These are phyloP conservation scores for Phaseolus coccineus DNA, from an alignment of 331 rosid species.

Conservation along the genomic window DNA sequence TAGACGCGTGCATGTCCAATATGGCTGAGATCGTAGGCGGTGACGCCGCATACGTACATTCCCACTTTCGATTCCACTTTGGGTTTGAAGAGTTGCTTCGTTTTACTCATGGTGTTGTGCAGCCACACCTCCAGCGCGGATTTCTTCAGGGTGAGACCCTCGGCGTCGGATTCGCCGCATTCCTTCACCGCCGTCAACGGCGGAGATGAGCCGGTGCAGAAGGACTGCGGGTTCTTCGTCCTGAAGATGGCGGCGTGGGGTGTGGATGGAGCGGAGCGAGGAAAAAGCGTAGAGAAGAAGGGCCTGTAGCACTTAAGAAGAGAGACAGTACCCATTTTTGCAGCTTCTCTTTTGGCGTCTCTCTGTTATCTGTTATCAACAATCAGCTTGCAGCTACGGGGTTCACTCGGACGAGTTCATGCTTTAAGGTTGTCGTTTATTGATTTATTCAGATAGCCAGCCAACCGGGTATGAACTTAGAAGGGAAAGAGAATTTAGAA, in stretches of 20 bases:
- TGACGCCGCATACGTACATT: conserved; percentile 97
- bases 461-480: too few relatives aligned
- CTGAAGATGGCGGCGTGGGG: conserved; percentile 45
- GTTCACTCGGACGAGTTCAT: background rate
- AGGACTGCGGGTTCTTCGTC: conserved; percentile 33
- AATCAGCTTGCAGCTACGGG: background rate
- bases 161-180: conserved; percentile 35
- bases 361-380: background rate
- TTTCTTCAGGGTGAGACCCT: conserved; percentile 5
- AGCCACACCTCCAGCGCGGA: conserved; percentile 69
- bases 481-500: too few relatives aligned
- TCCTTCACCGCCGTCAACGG: conserved; percentile 44
- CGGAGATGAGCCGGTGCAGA: conserved; percentile 51
- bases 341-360: background rate
- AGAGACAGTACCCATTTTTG: conserved; percentile 57
- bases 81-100: conserved; percentile 69
- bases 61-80: conserved; percentile 82
- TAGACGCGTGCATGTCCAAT: conserved; percentile 98
- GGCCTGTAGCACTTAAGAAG: conserved; percentile 74
- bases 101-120: conserved; percentile 83
- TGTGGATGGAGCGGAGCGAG: conserved; percentile 47
- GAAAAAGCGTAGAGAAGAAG: conserved; percentile 45
- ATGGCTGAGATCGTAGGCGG: conserved; percentile 96
- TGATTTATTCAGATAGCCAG: too few relatives aligned
- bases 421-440: too few relatives aligned